Evolutionary conservation across 441 rosid species (phyloP).

Genomic region (Populus trichocarpa): DNA sequence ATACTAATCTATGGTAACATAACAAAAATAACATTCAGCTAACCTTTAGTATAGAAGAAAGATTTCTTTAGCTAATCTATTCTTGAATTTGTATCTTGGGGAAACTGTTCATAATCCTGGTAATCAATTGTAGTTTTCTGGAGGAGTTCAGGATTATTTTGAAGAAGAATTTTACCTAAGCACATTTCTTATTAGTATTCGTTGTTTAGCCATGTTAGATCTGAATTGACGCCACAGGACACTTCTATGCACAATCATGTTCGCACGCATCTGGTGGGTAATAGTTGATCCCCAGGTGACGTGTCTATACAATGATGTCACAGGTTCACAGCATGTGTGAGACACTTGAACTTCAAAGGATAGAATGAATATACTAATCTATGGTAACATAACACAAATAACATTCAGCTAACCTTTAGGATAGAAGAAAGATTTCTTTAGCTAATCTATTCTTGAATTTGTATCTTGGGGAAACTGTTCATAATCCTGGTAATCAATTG

Average conservation of each 20-base stretch:
- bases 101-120: background rate
- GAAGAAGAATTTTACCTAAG: background rate
- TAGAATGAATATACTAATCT: background rate
- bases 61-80: background rate
- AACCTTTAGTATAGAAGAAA: background rate
- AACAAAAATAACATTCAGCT: background rate
- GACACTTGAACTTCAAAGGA: background rate
- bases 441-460: conserved; percentile 1
- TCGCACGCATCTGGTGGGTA: background rate
- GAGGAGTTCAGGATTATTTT: background rate
- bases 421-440: background rate
- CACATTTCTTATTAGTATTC: background rate
- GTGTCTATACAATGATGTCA: background rate
- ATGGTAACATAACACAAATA: background rate
- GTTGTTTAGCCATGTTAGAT: background rate
- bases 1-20: background rate
- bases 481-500: background rate
- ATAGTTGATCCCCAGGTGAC: background rate
- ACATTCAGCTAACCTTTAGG: background rate
- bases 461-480: background rate
- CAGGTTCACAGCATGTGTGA: background rate
- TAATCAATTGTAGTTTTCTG: background rate
- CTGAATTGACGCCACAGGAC: background rate
- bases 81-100: conserved; percentile 1
- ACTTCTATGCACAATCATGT: background rate